Evolutionary conservation across 2,329 filamentous ascomycete genomes (phyloP), one percentile per base, ranked within the genome.

Genomic region (Diaporthe longicolla): DNA sequence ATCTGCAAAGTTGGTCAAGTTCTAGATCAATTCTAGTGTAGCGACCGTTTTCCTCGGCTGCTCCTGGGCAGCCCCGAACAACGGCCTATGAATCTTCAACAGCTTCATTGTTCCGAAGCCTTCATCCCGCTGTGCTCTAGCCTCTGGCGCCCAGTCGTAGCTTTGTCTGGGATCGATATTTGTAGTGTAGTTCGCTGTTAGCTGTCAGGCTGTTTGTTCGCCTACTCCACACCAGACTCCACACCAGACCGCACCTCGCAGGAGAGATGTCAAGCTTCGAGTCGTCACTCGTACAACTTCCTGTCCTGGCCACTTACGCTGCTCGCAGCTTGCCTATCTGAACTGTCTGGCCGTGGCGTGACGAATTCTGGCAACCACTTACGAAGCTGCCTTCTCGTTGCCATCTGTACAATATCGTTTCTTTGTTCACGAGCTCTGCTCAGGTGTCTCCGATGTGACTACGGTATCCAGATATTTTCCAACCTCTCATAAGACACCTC

Each of bases 1-100:
- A 71, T 71, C 70, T 54, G 57, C 70, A 65, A 43, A 43, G n/a
- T n/a, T 71, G 57, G 24, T 40, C 24, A 37, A 63, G 26, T 63
- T 71, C 69, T 63, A 71, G 69, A 71, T 59, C 69, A 50, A 71
- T 71, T 59, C 69, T 59, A 71, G 69, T 19, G 69, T 59, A 71
- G 69, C 24, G 69, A 71, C 55, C 69, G 55, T 71, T 61, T 32
- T n/a, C 26, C 24, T 58, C n/a, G 24, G 11, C 24, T 52, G 37
- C 37, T 58, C 37, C 57, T 58, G 54, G 29, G 63, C 45, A 52
- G 29, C 7, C 13, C 29, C 32, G 63, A 26, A 37, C 3, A 11
- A 4, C 21, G 15, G 45, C n/a, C 15, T 24, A 10, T 32, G 29
- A 10, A 15, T 66, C 32, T 37, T 37, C 17, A 26, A 6, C 48